These are phyloP conservation scores for Solanum infundibuliforme DNA, from an alignment of 257 asterid genomes.

Conservation along the genomic window DNA sequence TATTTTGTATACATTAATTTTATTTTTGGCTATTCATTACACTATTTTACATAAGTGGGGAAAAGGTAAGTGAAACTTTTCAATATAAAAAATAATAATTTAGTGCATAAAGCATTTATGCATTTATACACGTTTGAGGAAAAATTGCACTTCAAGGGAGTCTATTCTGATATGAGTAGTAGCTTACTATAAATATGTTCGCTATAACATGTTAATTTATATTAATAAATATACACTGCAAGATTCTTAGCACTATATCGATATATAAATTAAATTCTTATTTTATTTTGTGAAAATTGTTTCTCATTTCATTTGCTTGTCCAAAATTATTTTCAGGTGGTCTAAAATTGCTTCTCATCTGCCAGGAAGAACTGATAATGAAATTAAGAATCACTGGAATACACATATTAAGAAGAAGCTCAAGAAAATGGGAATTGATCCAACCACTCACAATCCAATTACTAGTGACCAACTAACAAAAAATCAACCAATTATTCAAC, in stretches of 20 bases:
- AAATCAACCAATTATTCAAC: background rate
- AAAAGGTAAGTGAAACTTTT: background rate
- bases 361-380: constrained; percentile 95
- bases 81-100: background rate
- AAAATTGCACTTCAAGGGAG: background rate
- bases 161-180: too few relatives aligned
- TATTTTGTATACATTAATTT: background rate
- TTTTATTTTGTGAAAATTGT: background rate
- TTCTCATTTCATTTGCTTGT: background rate
- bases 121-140: background rate
- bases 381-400: constrained; percentile 94
- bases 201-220: background rate
- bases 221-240: background rate
- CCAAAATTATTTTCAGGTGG: constrained; percentile 42
- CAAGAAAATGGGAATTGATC: constrained; percentile 88
- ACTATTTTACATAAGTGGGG: background rate
- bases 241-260: background rate
- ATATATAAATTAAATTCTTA: background rate
- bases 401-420: constrained; percentile 87
- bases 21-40: background rate
- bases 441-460: constrained; percentile 67
- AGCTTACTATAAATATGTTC: background rate
- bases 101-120: background rate
- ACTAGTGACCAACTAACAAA: constrained; percentile 3
- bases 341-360: constrained; percentile 91